These are phyloP conservation scores for Boletus insuetus DNA, from an alignment of 768 basidiomycete genomes.

Conservation along the genomic window DNA sequence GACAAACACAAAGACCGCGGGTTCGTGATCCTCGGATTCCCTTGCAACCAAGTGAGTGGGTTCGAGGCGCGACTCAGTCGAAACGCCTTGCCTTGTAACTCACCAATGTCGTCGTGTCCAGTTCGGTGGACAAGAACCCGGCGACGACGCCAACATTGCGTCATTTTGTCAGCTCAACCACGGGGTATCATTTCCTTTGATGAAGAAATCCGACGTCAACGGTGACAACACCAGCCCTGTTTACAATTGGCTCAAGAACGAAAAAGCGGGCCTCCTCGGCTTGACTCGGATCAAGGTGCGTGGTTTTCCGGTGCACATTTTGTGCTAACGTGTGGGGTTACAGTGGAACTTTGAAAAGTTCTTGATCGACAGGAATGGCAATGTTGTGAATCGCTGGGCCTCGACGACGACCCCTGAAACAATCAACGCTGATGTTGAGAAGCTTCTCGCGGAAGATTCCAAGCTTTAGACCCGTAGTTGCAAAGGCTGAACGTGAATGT, in stretches of 20 bases:
- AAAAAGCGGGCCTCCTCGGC: conserved; percentile 73
- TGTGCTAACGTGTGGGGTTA: neutral
- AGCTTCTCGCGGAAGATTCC: conserved; percentile 41
- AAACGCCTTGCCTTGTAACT: neutral
- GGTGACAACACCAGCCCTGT: conserved; percentile 82
- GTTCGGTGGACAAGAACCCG: conserved; percentile 87
- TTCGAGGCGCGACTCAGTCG: neutral
- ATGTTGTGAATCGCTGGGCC: conserved; percentile 73
- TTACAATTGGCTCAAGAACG: conserved; percentile 78
- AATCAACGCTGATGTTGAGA: conserved; percentile 62
- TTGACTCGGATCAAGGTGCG: conserved; percentile 71
- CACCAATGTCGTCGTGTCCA: conserved; percentile 28
- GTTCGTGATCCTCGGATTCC: conserved; percentile 84
- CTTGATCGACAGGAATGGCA: conserved; percentile 74
- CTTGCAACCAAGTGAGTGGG: conserved; percentile 73
- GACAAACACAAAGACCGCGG: conserved; percentile 77
- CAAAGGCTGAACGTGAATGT: too few relatives aligned
- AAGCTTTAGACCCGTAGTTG: conserved; percentile 13
- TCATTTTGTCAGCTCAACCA: conserved; percentile 80
- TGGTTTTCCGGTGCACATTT: neutral
- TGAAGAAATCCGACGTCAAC: conserved; percentile 94
- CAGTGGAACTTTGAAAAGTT: conserved; percentile 95
- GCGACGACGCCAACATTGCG: conserved; percentile 69
- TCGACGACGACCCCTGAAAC: conserved; percentile 68
- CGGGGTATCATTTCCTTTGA: conserved; percentile 86